These are phyloP conservation scores for Aspergillus persii DNA, from an alignment of 2,329 filamentous ascomycete genomes.

Conservation along the genomic window DNA sequence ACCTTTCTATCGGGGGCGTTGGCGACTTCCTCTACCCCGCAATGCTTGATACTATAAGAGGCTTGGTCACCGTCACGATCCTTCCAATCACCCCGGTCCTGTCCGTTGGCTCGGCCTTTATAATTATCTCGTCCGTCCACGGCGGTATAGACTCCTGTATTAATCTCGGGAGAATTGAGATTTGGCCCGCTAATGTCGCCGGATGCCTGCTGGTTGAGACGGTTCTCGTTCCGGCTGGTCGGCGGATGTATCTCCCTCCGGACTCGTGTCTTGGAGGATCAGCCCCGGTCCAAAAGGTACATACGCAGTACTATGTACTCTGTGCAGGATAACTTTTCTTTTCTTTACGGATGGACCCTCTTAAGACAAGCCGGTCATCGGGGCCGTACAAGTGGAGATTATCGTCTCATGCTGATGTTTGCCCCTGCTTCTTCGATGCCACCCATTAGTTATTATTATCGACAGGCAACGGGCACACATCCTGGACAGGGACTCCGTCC, in stretches of 20 bases:
- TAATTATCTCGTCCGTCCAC: neutral
- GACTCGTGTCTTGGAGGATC: neutral
- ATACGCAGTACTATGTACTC: neutral
- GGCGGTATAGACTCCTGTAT: neutral
- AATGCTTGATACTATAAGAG: constrained; percentile 12
- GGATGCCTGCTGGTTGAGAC: neutral
- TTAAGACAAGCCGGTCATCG: neutral
- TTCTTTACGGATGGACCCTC: neutral
- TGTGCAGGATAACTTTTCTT: neutral
- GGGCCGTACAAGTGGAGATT: too few species aligned
- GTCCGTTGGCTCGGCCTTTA: neutral
- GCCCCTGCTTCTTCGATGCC: neutral
- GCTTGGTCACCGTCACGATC: constrained; percentile 3
- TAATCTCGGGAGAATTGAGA: constrained; percentile 7
- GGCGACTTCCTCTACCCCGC: constrained; percentile 13
- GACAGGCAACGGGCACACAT: neutral
- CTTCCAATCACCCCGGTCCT: constrained; percentile 1
- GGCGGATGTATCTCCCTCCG: neutral
- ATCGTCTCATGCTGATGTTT: too few species aligned
- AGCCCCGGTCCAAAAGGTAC: neutral
- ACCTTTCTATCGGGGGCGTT: neutral
- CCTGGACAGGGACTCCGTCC: constrained; percentile 3
- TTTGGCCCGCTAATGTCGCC: constrained; percentile 9
- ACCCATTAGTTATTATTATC: neutral
- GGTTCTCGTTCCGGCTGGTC: constrained; percentile 4